Percentiles rank a stretch among this genome's conserved stretches.
phyloP scores from a whole-genome alignment of 495 filamentous ascomycete genomes.

The Parathielavia hyrcaniae region DNA sequence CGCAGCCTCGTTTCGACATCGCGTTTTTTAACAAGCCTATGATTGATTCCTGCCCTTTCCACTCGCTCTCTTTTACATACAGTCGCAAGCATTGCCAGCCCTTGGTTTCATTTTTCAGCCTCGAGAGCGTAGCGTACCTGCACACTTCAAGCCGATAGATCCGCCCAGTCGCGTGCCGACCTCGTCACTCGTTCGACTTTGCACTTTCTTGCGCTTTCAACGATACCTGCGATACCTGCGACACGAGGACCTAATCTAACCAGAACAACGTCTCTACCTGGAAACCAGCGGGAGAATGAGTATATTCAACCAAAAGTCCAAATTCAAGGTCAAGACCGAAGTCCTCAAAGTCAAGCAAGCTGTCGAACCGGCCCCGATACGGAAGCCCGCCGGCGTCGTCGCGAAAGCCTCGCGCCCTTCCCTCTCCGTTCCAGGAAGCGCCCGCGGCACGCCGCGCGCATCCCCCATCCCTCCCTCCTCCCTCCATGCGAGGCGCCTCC shows the following conservation, averaged over 20 bases:
- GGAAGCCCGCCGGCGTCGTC: constrained; percentile 11
- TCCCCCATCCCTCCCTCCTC: constrained; percentile 13
- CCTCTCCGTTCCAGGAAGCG: constrained; percentile 1
- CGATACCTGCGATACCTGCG: background rate
- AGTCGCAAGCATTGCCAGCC: background rate
- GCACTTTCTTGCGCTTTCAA: background rate
- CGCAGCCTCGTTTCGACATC: background rate
- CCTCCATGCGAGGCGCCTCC: background rate
- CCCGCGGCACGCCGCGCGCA: constrained; percentile 12
- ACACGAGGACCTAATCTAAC: too few relatives aligned
- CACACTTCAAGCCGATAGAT: background rate
- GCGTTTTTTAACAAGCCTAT: background rate
- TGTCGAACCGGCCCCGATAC: constrained; percentile 21
- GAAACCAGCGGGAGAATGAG: constrained; percentile 18
- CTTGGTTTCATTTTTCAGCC: background rate
- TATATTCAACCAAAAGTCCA: constrained; percentile 37
- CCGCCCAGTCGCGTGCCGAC: background rate
- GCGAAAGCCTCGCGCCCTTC: constrained; percentile 7
- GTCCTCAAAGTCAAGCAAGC: constrained; percentile 28
- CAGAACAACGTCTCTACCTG: background rate
- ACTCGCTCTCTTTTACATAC: background rate
- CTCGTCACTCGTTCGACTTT: background rate
- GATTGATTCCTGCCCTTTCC: background rate
- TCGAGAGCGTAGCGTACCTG: too few relatives aligned
- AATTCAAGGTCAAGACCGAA: constrained; percentile 33